Conservation (phyloP, 192 early-diverging fungal genomes). For the Dissophora ornata region DNA sequence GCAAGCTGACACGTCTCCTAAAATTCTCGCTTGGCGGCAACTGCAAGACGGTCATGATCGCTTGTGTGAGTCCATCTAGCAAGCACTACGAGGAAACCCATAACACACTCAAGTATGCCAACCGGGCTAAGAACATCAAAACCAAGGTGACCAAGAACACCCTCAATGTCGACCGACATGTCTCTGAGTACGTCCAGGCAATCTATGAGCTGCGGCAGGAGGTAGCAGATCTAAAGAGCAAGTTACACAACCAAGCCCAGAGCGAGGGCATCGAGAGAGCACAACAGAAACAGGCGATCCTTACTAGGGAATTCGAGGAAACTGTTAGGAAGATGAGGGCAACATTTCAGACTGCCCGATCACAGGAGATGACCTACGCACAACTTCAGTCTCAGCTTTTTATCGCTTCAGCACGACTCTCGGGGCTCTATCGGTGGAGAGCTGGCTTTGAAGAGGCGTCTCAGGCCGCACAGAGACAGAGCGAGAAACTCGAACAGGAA, state of each 20-base stretch:
- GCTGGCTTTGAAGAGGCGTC: conserved; percentile 30
- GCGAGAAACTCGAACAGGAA: conserved; percentile 19
- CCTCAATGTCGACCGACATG: conserved; percentile 65
- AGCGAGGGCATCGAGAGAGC: conserved; percentile 20
- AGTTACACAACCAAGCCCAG: conserved; percentile 37
- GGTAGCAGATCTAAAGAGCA: conserved; percentile 64
- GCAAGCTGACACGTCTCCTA: conserved; percentile 96
- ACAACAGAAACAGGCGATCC: conserved; percentile 23
- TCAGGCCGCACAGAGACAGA: conserved; percentile 11
- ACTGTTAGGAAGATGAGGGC: conserved; percentile 39
- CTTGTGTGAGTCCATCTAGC: conserved; percentile 91
- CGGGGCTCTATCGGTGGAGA: conserved; percentile 33
- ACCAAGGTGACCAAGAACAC: conserved; percentile 86
- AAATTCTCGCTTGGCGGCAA: conserved; percentile 97
- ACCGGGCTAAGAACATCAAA: conserved; percentile 95
- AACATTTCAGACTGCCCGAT: conserved; percentile 33
- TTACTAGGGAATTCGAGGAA: conserved; percentile 29
- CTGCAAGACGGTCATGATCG: conserved; percentile 94
- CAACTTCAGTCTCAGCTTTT: conserved; percentile 33
- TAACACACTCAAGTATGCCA: conserved; percentile 97
- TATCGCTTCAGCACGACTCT: conserved; percentile 26
- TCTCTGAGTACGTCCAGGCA: conserved; percentile 70
- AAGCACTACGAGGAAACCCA: conserved; percentile 89
- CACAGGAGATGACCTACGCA: conserved; percentile 37
- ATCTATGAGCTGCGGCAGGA: conserved; percentile 71